Evolutionary conservation across 2,329 filamentous ascomycete species (phyloP), one percentile per base, ranked within the genome.

Genomic region (Mycosphaerella sp.): DNA sequence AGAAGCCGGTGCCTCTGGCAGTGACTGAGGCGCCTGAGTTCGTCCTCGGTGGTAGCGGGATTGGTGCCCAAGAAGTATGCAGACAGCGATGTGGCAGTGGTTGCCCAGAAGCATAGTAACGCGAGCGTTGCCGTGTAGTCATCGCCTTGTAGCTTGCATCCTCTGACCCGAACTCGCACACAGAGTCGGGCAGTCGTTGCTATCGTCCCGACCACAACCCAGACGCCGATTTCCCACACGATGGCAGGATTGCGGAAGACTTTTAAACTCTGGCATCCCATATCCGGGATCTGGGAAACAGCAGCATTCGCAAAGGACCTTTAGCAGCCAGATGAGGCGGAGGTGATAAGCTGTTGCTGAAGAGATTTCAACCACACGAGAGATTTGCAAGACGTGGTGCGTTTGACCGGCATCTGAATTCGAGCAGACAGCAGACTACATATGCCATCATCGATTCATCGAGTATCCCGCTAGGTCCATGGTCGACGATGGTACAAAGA

Each of bases 61-160:
- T n/a, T 29, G 26, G 26, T 38, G 34, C 34, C 34, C 10, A 11
- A 38, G 34, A 11, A 38, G 34, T 38, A 38, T 38, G 34, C 12
- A 9, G 34, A 5, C 10, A 38, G 34, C 12, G 34, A 10, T 14
- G 53, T 54, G 46, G 42, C 46, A 10, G 46, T 48, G 23, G 48
- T 1, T 67, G 68, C 55, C 0, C 67, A 64, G 42, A 68, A 73
- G 43, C 70, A 69, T 11, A 68, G 56, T 1, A 66, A 41, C 3
- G 72, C 69, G 0, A 68, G 46, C 5, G 68, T 6, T 0, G 69
- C 64, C 17, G 73, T 65, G 10, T 69, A 67, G 45, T 74, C 72
- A 56, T 75, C 73, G 2, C 70, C 68, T 31, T 69, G 64, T 1
- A 74, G 57, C 1, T 70, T 66, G 7, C 65, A 62, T 32, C 67